These are phyloP conservation scores for Parmelia sp. DNA, from an alignment of 495 filamentous ascomycete genomes.

Conservation along the genomic window DNA sequence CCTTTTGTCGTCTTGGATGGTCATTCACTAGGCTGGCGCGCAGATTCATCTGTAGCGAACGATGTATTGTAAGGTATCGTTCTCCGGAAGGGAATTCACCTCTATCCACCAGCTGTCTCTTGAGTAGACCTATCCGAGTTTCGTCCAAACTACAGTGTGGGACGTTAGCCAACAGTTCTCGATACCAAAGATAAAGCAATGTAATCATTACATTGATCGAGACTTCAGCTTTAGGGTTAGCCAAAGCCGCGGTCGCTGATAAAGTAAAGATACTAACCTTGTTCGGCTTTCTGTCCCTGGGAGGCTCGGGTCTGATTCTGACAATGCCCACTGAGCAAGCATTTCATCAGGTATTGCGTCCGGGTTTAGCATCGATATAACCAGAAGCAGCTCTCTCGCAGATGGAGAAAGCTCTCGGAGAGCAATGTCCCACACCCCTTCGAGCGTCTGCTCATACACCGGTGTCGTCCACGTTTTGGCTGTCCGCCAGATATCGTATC, in stretches of 20 bases:
- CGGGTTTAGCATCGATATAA: background rate
- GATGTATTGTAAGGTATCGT: constrained; percentile 2
- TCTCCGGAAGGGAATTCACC: background rate
- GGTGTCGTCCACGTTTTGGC: background rate
- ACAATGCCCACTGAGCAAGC: background rate
- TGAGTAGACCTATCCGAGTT: background rate
- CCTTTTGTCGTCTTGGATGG: background rate
- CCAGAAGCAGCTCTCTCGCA: background rate
- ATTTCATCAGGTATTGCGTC: background rate
- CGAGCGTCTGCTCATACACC: background rate
- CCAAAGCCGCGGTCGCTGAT: background rate
- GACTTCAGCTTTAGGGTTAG: background rate
- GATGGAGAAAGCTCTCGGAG: background rate
- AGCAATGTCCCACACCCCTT: background rate
- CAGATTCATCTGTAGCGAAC: background rate
- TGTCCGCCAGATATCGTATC: background rate
- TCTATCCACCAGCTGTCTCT: background rate
- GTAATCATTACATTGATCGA: background rate
- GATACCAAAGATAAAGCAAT: background rate
- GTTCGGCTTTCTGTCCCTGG: background rate
- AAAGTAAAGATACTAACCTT: background rate
- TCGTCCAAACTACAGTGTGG: background rate
- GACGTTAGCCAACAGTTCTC: background rate
- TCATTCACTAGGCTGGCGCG: background rate
- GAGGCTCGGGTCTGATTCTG: background rate